These are phyloP conservation scores for Parathielavia appendiculata DNA, from an alignment of 495 filamentous ascomycete species.

Conservation along the genomic window DNA sequence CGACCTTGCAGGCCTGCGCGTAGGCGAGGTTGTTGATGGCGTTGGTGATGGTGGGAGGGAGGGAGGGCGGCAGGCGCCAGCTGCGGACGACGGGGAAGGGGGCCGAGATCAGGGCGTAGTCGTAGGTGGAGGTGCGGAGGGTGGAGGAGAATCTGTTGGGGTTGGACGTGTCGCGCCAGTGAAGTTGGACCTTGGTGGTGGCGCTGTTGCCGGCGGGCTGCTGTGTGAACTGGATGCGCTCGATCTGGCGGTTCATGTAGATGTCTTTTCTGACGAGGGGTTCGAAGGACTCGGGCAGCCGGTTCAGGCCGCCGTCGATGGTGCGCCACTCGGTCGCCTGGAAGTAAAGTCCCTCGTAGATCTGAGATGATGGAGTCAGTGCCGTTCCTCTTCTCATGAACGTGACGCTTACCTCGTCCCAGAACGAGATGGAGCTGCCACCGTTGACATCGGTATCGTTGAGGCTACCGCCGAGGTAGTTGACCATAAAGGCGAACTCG, in stretches of 20 bases:
- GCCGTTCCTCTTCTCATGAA: not conserved
- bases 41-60: constrained; percentile 43
- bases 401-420: constrained; percentile 20
- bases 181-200: constrained; percentile 26
- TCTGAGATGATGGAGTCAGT: not conserved
- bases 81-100: constrained; percentile 56
- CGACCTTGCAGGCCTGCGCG: constrained; percentile 56
- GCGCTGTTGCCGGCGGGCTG: constrained; percentile 32
- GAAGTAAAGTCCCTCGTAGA: constrained; percentile 57
- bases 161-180: constrained; percentile 4
- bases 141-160: not conserved
- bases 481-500: constrained; percentile 57
- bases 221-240: constrained; percentile 41
- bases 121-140: constrained; percentile 40
- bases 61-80: constrained; percentile 44
- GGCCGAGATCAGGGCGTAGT: constrained; percentile 60
- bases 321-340: constrained; percentile 55
- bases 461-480: constrained; percentile 48
- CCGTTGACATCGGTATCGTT: constrained; percentile 52
- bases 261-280: constrained; percentile 53
- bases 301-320: constrained; percentile 58
- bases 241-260: constrained; percentile 50
- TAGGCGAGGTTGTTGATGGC: constrained; percentile 60
- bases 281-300: constrained; percentile 56
- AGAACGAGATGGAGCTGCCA: constrained; percentile 28